phyloP scores from a whole-genome alignment of 495 filamentous ascomycete species.

The Clohesyomyces aquaticus region DNA sequence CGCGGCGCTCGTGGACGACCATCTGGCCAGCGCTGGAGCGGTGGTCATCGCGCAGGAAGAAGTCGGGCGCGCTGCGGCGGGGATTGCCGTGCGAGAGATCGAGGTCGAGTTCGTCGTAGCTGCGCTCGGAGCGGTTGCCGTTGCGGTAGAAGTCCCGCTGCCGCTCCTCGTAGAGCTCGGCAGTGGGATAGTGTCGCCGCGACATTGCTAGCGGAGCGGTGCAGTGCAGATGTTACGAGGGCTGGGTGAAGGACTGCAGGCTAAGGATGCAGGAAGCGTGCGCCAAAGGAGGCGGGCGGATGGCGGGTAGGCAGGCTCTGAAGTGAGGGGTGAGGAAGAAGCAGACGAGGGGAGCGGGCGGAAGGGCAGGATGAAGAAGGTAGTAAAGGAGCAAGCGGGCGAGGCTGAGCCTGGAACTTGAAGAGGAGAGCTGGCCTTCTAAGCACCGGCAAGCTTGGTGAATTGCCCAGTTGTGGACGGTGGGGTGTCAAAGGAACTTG shows the following conservation, averaged over 20 bases:
- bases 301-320: not conserved
- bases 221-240: too few relatives aligned
- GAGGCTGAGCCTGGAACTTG: slow-evolving; percentile 17
- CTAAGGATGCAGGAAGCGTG: not conserved
- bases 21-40: slow-evolving; percentile 51
- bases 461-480: slow-evolving; percentile 10
- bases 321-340: slow-evolving; percentile 12
- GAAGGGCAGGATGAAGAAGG: slow-evolving; percentile 18
- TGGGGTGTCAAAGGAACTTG: slow-evolving; percentile 15
- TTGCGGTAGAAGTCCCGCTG: slow-evolving; percentile 51
- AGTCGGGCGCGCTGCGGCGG: slow-evolving; percentile 53
- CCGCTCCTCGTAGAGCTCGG: slow-evolving; percentile 53
- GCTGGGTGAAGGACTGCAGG: slow-evolving; percentile 8
- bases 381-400: slow-evolving; percentile 4
- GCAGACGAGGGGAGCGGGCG: slow-evolving; percentile 8
- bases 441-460: too few relatives aligned
- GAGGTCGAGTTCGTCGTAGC: slow-evolving; percentile 48
- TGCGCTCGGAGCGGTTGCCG: slow-evolving; percentile 39
- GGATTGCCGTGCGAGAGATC: slow-evolving; percentile 40
- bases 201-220: too few relatives aligned
- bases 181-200: slow-evolving; percentile 44
- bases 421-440: slow-evolving; percentile 28
- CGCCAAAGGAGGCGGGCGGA: not conserved
- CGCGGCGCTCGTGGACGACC: slow-evolving; percentile 50
- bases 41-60: slow-evolving; percentile 60